phyloP scores from a whole-genome alignment of 148 eudicot species.

The Chenopodium formosanum region DNA sequence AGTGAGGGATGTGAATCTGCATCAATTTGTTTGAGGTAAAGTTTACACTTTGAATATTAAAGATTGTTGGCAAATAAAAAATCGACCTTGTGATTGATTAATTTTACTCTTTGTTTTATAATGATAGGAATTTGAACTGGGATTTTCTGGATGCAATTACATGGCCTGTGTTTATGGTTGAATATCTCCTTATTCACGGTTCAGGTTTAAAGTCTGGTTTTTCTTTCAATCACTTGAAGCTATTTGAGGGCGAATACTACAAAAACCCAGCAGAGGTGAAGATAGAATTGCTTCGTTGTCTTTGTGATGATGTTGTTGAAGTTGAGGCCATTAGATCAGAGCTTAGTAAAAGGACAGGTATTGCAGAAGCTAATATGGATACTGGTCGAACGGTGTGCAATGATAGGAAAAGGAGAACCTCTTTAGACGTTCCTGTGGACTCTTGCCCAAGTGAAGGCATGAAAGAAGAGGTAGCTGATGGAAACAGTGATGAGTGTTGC shows the following conservation, averaged over 20 bases:
- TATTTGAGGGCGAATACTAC: slow-evolving; percentile 67
- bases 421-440: slow-evolving; percentile 37
- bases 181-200: slow-evolving; percentile 62
- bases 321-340: slow-evolving; percentile 68
- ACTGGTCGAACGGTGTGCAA: slow-evolving; percentile 43
- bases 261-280: slow-evolving; percentile 56
- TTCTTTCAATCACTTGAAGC: slow-evolving; percentile 47
- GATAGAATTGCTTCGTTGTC: slow-evolving; percentile 70
- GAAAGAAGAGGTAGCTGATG: slow-evolving; percentile 51
- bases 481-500: slow-evolving; percentile 95
- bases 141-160: slow-evolving; percentile 85
- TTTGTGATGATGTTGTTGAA: slow-evolving; percentile 87
- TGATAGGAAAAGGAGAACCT: slow-evolving; percentile 47
- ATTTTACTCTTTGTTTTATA: slow-evolving; percentile 18
- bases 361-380: slow-evolving; percentile 41
- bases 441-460: slow-evolving; percentile 50
- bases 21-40: slow-evolving; percentile 78
- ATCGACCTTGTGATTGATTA: background rate
- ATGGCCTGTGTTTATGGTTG: slow-evolving; percentile 86
- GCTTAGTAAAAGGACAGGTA: slow-evolving; percentile 56
- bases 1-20: slow-evolving; percentile 63
- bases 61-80: slow-evolving; percentile 9
- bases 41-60: slow-evolving; percentile 12
- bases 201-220: slow-evolving; percentile 56
- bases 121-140: slow-evolving; percentile 83